These are phyloP conservation scores for Coniochaeta ligniaria DNA, from an alignment of 2,329 filamentous ascomycete species.

Conservation along the genomic window DNA sequence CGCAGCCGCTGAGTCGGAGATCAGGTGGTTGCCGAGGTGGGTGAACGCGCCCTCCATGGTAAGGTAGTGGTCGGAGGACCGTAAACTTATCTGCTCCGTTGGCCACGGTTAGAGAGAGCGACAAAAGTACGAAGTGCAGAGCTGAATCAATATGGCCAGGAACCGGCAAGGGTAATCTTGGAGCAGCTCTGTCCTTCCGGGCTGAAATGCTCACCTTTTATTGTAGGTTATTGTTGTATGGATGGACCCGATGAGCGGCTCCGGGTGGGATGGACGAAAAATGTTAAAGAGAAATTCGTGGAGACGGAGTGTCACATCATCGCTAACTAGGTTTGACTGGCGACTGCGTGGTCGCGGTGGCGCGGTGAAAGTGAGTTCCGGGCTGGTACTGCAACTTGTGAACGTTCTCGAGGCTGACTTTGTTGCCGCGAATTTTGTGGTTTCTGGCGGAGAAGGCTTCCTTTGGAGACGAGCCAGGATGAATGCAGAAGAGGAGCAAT, in stretches of 20 bases:
- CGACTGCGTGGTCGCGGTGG: background rate
- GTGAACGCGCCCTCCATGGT: slow-evolving; percentile 84
- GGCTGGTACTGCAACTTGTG: background rate
- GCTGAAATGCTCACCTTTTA: background rate
- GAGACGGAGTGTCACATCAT: slow-evolving; percentile 2
- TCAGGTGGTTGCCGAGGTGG: slow-evolving; percentile 78
- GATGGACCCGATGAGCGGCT: background rate
- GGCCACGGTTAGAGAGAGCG: background rate
- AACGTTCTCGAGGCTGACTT: background rate
- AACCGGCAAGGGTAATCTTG: background rate
- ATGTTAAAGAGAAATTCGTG: background rate
- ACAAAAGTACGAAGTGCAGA: background rate
- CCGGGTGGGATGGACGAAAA: background rate
- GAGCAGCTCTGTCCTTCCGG: background rate
- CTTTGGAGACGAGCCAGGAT: background rate
- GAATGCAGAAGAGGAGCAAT: background rate
- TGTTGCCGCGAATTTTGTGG: slow-evolving; percentile 9
- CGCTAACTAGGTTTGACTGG: background rate
- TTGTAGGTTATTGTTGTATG: background rate
- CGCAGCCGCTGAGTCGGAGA: slow-evolving; percentile 75
- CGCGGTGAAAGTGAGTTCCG: background rate
- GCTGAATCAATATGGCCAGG: background rate
- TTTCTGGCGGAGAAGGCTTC: slow-evolving; percentile 4
- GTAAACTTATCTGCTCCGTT: background rate
- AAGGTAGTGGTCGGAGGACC: background rate